These are phyloP conservation scores for Astrothelium macrocarpum DNA, from an alignment of 495 filamentous ascomycete genomes.

Conservation along the genomic window DNA sequence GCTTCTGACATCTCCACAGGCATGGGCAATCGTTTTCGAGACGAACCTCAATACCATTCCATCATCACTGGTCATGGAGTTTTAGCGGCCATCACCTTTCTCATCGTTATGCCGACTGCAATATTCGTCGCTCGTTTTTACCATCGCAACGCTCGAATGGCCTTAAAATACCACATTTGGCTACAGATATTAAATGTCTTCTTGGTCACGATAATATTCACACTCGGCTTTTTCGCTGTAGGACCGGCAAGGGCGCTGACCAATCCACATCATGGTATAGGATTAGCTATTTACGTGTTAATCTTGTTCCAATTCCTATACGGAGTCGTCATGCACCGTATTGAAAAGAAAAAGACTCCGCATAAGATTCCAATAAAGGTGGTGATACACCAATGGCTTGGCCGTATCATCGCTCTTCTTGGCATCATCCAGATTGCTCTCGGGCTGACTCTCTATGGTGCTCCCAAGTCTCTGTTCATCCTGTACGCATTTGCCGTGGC, in stretches of 20 bases:
- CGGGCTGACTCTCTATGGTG: conserved; percentile 86
- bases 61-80: conserved; percentile 78
- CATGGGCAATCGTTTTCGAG: conserved; percentile 83
- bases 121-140: conserved; percentile 73
- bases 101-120: conserved; percentile 70
- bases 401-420: conserved; percentile 62
- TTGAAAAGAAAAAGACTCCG: conserved; percentile 50
- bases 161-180: conserved; percentile 74
- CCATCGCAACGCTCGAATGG: conserved; percentile 50
- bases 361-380: conserved; percentile 55
- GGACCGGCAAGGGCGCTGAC: conserved; percentile 66
- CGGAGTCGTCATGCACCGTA: conserved; percentile 59
- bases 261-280: conserved; percentile 88
- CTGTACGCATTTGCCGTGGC: conserved; percentile 68
- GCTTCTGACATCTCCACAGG: conserved; percentile 39
- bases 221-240: conserved; percentile 71
- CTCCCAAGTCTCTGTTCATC: conserved; percentile 74
- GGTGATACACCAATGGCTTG: conserved; percentile 82
- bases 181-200: conserved; percentile 70
- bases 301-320: conserved; percentile 71
- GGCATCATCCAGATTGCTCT: conserved; percentile 82
- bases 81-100: conserved; percentile 77
- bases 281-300: conserved; percentile 77
- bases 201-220: conserved; percentile 61
- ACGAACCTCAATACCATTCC: conserved; percentile 62